Evolutionary conservation across 2,329 filamentous ascomycete species (phyloP).

Genomic region (Rutstroemia sp.): DNA sequence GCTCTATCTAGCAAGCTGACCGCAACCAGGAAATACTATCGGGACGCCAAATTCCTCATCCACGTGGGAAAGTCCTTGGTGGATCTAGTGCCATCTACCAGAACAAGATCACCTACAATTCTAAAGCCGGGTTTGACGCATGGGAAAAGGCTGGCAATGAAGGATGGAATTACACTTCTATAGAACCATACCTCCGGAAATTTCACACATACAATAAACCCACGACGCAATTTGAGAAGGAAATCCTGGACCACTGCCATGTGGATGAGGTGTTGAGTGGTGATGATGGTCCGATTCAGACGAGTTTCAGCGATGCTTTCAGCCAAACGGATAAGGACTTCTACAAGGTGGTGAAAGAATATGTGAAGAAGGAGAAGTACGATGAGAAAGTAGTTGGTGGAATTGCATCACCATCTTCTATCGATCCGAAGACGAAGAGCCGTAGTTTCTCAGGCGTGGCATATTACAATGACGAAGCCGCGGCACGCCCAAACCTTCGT

Average conservation of each 20-base stretch:
- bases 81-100: constrained; percentile 31
- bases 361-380: constrained; percentile 26
- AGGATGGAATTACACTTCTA: constrained; percentile 33
- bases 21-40: constrained; percentile 24
- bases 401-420: constrained; percentile 19
- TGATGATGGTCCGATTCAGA: constrained; percentile 11
- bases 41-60: constrained; percentile 13
- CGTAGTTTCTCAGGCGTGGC: constrained; percentile 18
- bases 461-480: constrained; percentile 17
- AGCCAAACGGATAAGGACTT: constrained; percentile 8
- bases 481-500: constrained; percentile 54
- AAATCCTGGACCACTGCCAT: neutral
- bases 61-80: constrained; percentile 31
- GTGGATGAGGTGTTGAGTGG: constrained; percentile 6
- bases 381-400: constrained; percentile 30
- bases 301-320: constrained; percentile 4
- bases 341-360: constrained; percentile 10
- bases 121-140: constrained; percentile 33
- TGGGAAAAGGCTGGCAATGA: constrained; percentile 36
- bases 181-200: constrained; percentile 35
- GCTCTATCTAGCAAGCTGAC: neutral
- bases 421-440: constrained; percentile 16
- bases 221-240: constrained; percentile 5
- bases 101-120: constrained; percentile 17
- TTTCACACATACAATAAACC: constrained; percentile 18